A percentile compares a stretch with the other conserved stretches of the same genome.
These are phyloP conservation scores for Monilinia polystroma DNA, from an alignment of 2,329 filamentous ascomycete genomes.

Conservation along the genomic window DNA sequence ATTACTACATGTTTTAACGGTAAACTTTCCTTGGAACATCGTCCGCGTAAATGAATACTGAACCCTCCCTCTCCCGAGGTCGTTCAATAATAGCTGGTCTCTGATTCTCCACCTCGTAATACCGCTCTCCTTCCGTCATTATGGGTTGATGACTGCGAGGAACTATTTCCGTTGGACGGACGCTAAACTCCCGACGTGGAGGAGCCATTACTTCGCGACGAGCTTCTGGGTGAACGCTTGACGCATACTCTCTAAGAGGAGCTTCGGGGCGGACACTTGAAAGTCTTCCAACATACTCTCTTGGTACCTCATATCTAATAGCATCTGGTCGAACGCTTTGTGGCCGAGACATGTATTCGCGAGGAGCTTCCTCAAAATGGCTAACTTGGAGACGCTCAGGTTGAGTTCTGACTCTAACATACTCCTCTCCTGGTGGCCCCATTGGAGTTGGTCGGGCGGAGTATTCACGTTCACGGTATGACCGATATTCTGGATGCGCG, in stretches of 20 bases:
- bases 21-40: constrained; percentile 38
- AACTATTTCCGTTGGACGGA: constrained; percentile 34
- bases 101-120: constrained; percentile 34
- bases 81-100: constrained; percentile 36
- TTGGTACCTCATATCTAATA: constrained; percentile 45
- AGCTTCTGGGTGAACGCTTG: constrained; percentile 42
- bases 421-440: constrained; percentile 40
- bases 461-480: constrained; percentile 59
- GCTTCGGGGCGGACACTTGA: constrained; percentile 44
- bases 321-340: constrained; percentile 57
- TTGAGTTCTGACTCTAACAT: constrained; percentile 47
- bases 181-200: constrained; percentile 37
- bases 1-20: constrained; percentile 29
- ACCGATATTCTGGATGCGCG: constrained; percentile 47
- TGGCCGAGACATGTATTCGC: constrained; percentile 49
- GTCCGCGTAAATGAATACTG: constrained; percentile 38
- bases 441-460: constrained; percentile 48
- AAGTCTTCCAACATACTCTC: constrained; percentile 46
- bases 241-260: constrained; percentile 39
- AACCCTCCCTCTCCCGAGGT: constrained; percentile 35
- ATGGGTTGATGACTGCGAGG: constrained; percentile 33
- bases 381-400: constrained; percentile 35
- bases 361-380: constrained; percentile 48
- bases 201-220: constrained; percentile 33
- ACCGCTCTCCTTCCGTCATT: constrained; percentile 32